Evolutionary conservation across 176 grass and related monocot genomes (phyloP).

Genomic region (Cenchrus fungigraminus): DNA sequence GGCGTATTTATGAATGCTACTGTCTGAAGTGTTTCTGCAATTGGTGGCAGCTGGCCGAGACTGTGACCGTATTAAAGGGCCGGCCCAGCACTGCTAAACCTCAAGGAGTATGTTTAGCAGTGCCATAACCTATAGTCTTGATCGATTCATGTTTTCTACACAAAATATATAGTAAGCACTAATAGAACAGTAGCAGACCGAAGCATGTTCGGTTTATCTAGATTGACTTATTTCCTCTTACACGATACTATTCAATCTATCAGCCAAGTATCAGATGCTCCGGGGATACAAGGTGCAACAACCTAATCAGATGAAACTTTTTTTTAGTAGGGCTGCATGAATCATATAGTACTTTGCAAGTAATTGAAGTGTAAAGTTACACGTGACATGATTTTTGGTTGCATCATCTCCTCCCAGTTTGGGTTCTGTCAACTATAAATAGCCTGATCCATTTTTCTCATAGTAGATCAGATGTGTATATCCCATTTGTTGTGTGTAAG

Average conservation of each 20-base stretch:
- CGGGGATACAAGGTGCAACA: too few relatives aligned
- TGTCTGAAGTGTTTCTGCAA: conserved; percentile 21
- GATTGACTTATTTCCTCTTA: too few relatives aligned
- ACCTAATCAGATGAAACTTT: neutral
- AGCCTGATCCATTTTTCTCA: neutral
- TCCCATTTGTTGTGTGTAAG: too few relatives aligned
- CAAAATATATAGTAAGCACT: neutral
- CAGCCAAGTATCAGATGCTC: neutral
- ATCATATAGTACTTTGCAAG: too few relatives aligned
- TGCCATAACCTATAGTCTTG: too few relatives aligned
- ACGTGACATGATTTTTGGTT: neutral
- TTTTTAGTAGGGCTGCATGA: too few relatives aligned
- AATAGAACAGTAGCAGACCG: neutral
- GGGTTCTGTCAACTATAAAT: neutral
- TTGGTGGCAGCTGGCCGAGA: conserved; percentile 25
- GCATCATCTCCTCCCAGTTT: neutral
- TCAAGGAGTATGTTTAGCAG: too few relatives aligned
- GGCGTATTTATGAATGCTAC: neutral
- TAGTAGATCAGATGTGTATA: neutral
- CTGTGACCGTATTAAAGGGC: conserved; percentile 4
- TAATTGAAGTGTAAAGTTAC: neutral
- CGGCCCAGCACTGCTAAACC: too few relatives aligned
- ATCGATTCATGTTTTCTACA: too few relatives aligned
- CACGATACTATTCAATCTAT: too few relatives aligned
- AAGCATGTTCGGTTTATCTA: neutral